These are phyloP conservation scores for Amyloporia xantha DNA, from an alignment of 768 basidiomycete genomes.

Conservation along the genomic window DNA sequence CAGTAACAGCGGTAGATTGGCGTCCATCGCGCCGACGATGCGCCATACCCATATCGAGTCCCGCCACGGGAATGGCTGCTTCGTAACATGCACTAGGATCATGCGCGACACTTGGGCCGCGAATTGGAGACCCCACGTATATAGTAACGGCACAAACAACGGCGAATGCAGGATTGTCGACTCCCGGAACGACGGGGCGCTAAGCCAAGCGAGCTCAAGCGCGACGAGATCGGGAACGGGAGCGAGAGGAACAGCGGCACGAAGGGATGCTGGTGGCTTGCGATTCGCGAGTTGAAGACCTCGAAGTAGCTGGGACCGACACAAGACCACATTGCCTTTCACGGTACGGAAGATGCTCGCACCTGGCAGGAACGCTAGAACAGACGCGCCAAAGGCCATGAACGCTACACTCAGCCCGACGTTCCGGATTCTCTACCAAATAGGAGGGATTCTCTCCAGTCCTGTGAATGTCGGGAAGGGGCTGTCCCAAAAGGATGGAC, in stretches of 20 bases:
- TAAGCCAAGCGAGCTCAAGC: constrained; percentile 81
- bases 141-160: constrained; percentile 81
- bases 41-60: constrained; percentile 86
- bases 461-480: constrained; percentile 52
- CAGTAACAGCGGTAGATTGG: constrained; percentile 64
- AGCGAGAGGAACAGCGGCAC: constrained; percentile 67
- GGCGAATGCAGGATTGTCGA: constrained; percentile 71
- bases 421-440: constrained; percentile 49
- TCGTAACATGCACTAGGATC: constrained; percentile 90
- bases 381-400: constrained; percentile 72
- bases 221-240: constrained; percentile 63
- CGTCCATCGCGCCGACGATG: constrained; percentile 71
- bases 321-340: not conserved
- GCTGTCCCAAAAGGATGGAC: constrained; percentile 77
- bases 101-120: constrained; percentile 87
- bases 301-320: constrained; percentile 58
- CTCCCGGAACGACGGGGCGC: constrained; percentile 51
- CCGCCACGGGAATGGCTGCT: constrained; percentile 76
- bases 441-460: constrained; percentile 43
- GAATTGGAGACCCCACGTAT: constrained; percentile 90
- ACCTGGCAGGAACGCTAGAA: constrained; percentile 60
- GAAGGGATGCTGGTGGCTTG: constrained; percentile 30
- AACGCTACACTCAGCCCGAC: constrained; percentile 79
- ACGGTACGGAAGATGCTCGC: not conserved
- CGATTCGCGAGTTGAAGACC: constrained; percentile 56